A percentile compares a stretch with the other conserved stretches of the same genome.
These are phyloP conservation scores for Malus hybrid DNA, from an alignment of 331 rosid species.

Conservation along the genomic window DNA sequence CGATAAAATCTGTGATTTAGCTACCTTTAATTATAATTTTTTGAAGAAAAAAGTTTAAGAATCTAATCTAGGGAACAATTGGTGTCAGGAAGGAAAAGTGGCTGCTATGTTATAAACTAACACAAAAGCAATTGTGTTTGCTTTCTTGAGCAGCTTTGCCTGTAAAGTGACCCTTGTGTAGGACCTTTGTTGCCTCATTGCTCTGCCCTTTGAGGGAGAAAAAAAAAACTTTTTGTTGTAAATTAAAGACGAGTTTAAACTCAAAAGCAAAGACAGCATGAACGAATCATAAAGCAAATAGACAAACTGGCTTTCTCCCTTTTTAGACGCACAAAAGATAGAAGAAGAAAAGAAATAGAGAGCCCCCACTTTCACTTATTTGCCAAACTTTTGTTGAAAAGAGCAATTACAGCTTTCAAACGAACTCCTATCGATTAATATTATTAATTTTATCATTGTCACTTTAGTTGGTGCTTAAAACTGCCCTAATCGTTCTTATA, in stretches of 20 bases:
- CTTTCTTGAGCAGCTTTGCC: slow-evolving; percentile 19
- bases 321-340: background rate
- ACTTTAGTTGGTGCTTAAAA: no score
- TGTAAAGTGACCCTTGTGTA: slow-evolving; percentile 9
- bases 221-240: no score
- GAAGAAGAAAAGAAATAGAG: background rate
- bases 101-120: background rate
- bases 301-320: slow-evolving; percentile 1
- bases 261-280: background rate
- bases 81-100: slow-evolving; percentile 14
- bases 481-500: no score
- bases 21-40: background rate
- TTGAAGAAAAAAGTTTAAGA: slow-evolving; percentile 4
- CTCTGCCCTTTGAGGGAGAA: slow-evolving; percentile 3
- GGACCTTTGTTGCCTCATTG: slow-evolving; percentile 14
- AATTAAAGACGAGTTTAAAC: background rate
- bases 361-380: background rate
- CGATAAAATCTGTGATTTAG: background rate
- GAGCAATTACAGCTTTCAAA: background rate
- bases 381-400: background rate
- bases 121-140: slow-evolving; percentile 8
- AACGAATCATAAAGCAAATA: slow-evolving; percentile 6
- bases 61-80: slow-evolving; percentile 18
- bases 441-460: no score
- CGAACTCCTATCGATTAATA: no score